Conservation (phyloP, 2,329 filamentous ascomycete genomes). For the Dactylellina sp. region DNA sequence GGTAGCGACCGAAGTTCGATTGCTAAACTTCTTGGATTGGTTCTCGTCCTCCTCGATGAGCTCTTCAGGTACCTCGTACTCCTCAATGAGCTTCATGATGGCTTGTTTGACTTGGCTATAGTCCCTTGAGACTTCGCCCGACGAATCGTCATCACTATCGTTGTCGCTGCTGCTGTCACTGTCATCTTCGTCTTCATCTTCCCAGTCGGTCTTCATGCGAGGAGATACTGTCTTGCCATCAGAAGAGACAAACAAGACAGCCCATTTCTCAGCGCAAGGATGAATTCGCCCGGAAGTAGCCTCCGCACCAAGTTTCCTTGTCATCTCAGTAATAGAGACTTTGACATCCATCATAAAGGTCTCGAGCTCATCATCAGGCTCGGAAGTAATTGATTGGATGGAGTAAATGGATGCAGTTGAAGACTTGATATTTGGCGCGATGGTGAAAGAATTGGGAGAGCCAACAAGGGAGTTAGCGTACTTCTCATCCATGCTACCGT, state of each 20-base stretch:
- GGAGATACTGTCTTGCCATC: constrained; percentile 77
- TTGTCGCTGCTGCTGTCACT: constrained; percentile 72
- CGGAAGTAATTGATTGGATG: constrained; percentile 45
- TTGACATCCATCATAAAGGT: constrained; percentile 69
- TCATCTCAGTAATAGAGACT: constrained; percentile 77
- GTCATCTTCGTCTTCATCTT: constrained; percentile 75
- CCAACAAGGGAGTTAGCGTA: constrained; percentile 59
- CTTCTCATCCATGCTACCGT: constrained; percentile 68
- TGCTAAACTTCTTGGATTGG: constrained; percentile 74
- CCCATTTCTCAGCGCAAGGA: constrained; percentile 85
- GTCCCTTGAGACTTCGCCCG: constrained; percentile 68
- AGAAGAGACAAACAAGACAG: constrained; percentile 80
- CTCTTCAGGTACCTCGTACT: constrained; percentile 81
- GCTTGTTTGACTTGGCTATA: constrained; percentile 84
- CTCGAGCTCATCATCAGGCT: constrained; percentile 51
- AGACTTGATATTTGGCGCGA: constrained; percentile 55
- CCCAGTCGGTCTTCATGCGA: constrained; percentile 78
- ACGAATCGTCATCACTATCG: constrained; percentile 66
- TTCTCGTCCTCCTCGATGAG: constrained; percentile 70
- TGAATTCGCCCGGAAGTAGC: constrained; percentile 76
- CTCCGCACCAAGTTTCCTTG: constrained; percentile 73
- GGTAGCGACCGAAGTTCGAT: constrained; percentile 65
- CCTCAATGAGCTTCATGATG: constrained; percentile 81
- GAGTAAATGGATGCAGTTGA: constrained; percentile 65
- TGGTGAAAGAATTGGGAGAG: constrained; percentile 56